Percentiles rank a stretch among this genome's conserved stretches.
Evolutionary conservation across 768 basidiomycete genomes (phyloP).

Genomic region (Mycena albidolilacea): DNA sequence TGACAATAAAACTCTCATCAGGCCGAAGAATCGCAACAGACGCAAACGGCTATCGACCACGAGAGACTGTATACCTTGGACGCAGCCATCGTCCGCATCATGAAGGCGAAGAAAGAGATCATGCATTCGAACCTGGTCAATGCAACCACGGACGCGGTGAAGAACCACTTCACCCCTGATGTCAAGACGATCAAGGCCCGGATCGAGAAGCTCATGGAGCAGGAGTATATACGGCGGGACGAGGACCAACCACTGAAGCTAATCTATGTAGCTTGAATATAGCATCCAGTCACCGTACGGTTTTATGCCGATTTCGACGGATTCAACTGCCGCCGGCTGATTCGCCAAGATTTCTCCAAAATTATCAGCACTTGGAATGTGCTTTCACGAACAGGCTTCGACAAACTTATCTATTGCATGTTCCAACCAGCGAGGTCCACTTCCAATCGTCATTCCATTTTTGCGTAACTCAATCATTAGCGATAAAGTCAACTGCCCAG

Average conservation of each 20-base stretch:
- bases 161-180: constrained; percentile 88
- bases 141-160: constrained; percentile 89
- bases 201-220: constrained; percentile 86
- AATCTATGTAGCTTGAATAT: constrained; percentile 80
- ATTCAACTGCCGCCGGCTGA: no score
- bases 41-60: constrained; percentile 87
- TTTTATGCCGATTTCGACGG: neutral
- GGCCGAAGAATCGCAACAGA: constrained; percentile 90
- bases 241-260: constrained; percentile 80
- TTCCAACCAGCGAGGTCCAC: no score
- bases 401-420: no score
- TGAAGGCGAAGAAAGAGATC: constrained; percentile 94
- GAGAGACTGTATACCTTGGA: constrained; percentile 91
- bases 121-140: constrained; percentile 84
- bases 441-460: no score
- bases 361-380: no score
- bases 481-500: no score
- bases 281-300: no score
- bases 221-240: constrained; percentile 88
- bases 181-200: constrained; percentile 89
- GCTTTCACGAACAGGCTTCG: no score
- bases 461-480: no score
- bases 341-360: no score
- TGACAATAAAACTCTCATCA: constrained; percentile 46
- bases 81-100: constrained; percentile 96